Base-by-base conservation (phyloP, 805 yeast genomes). In the Ogataea populi-albae region DNA sequence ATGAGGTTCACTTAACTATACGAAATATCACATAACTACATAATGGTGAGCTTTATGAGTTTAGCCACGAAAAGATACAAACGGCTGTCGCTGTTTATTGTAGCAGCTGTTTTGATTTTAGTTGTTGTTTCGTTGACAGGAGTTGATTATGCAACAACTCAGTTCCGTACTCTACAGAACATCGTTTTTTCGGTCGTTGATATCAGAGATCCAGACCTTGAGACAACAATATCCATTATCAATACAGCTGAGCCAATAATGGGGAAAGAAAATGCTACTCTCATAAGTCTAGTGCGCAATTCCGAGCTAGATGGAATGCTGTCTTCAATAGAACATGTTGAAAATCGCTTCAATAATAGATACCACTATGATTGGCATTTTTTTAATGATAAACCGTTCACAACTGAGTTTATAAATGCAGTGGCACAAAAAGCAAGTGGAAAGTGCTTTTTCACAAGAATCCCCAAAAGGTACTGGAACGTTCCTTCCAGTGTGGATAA, bases 211-310 rank as follows among this genome's bases (percentile, higher is more conserved):
- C 16, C 11, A 7, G 17, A 17, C 7, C 19, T 8, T 4, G 35
- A 32, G 22, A 16, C 11, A 23, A 35, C 39, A 12, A 14, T 25
- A 7, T 10, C 7, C 17, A 30, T 30, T 24, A 7, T 11, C 16
- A 17, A 30, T 5, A 35, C 30, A 15, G 19, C 14, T 3, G 17
- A 35, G 6, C 14, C 15, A 5, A 8, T 31, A 8, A n/a, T 35
- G 3, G 26, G 41, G 14, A 62, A 65, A 16, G 77, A 73, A 44
- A 79, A 73, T 43, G 91, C 87, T 3, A 75, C 86, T 0, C 69
- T 85, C 49, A 73, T 68, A 26, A 55, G 69, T 7, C 45, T 70
- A n/a, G 69, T 69, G 32, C 46, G 70, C 20, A 68, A 69, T 41
- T 36, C 45, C 1, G 75, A 70, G 26, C 30, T 66, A 10, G 51